phyloP scores from a whole-genome alignment of 1,284 basidiomycete genomes.

The Puccinia triticina region DNA sequence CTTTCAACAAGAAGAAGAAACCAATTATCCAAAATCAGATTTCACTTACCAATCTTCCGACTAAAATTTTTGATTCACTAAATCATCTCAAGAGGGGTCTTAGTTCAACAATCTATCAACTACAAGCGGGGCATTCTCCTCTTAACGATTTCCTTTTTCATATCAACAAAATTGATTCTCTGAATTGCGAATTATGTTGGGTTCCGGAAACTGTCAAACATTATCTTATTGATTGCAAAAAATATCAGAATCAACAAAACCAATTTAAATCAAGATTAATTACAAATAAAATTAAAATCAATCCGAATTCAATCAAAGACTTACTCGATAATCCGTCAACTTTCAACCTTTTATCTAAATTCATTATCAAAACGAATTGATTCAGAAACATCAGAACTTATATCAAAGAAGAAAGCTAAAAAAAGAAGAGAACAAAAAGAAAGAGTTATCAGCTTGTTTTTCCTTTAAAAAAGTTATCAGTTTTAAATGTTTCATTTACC shows the following conservation, averaged over 20 bases:
- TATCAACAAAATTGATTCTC: constrained; percentile 3
- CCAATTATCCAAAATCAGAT: not conserved
- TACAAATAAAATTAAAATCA: not conserved
- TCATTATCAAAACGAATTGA: no score
- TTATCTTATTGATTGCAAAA: no score
- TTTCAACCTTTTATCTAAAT: no score
- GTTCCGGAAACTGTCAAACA: not conserved
- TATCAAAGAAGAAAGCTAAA: not conserved
- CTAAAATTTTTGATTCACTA: not conserved
- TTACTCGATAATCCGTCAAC: no score
- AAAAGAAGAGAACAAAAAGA: no score
- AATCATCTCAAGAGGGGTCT: no score
- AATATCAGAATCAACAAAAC: not conserved
- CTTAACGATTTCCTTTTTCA: not conserved
- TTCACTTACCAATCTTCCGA: not conserved
- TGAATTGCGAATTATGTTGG: not conserved
- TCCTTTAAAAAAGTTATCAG: no score
- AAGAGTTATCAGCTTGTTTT: not conserved
- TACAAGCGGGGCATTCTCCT: not conserved
- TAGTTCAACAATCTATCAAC: no score
- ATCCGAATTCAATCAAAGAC: no score
- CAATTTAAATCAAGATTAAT: not conserved
- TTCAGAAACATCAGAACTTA: not conserved
- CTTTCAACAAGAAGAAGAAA: not conserved
- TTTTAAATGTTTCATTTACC: no score